A percentile compares a stretch with the other conserved stretches of the same genome.
Evolutionary conservation across 352 stramenopile genomes (phyloP).

Genomic region (Blastocystis hominis): DNA sequence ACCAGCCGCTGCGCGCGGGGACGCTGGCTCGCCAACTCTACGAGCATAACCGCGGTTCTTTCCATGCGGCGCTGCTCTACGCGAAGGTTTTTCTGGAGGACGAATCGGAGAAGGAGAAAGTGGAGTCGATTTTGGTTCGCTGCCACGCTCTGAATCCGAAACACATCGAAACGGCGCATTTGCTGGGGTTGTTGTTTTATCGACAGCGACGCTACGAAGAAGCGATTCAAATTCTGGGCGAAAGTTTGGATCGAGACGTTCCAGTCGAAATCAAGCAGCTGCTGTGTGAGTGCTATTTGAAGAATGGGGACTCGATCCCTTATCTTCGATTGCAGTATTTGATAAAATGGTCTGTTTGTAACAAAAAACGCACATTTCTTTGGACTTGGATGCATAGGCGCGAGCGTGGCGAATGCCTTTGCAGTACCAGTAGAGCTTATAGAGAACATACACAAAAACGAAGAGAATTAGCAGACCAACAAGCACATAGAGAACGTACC

Average conservation of each 20-base stretch:
- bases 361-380: neutral
- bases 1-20: neutral
- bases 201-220: neutral
- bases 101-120: neutral
- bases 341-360: neutral
- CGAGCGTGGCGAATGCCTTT: neutral
- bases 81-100: neutral
- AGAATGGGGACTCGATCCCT: slow-evolving; percentile 14
- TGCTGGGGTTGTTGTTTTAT: neutral
- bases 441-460: slow-evolving; percentile 15
- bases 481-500: neutral
- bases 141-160: neutral
- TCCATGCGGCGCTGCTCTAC: slow-evolving; percentile 19
- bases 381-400: neutral
- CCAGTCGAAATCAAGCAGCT: slow-evolving; percentile 14
- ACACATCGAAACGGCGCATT: neutral
- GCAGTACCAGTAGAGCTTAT: neutral
- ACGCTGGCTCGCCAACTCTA: neutral
- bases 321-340: neutral
- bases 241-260: neutral
- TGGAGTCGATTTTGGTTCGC: neutral
- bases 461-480: neutral
- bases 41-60: neutral
- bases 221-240: neutral
- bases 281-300: slow-evolving; percentile 44